Percentiles rank a stretch among this genome's conserved stretches.
phyloP scores from a whole-genome alignment of 1,139 yeast species.

The Hemisphaericaspora subhashii region DNA sequence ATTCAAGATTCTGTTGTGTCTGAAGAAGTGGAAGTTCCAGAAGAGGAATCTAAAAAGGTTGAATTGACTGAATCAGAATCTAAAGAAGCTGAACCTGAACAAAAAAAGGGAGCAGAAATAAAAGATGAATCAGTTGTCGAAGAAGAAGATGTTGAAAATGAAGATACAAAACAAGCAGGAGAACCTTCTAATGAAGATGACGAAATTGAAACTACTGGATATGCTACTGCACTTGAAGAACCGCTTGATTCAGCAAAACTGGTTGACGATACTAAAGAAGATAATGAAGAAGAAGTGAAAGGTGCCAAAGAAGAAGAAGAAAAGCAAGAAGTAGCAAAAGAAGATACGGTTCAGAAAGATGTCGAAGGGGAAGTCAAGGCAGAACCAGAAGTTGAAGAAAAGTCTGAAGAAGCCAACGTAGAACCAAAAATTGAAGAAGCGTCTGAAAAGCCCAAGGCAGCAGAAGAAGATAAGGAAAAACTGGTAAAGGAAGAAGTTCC shows the following conservation, averaged over 20 bases:
- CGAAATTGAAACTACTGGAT: background rate
- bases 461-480: conserved; percentile 5
- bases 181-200: background rate
- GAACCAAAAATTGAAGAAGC: conserved; percentile 6
- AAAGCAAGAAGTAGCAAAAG: conserved; percentile 6
- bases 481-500: conserved; percentile 7
- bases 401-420: conserved; percentile 7
- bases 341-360: background rate
- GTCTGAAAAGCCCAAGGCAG: conserved; percentile 14
- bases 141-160: conserved; percentile 7
- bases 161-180: conserved; percentile 4
- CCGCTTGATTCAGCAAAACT: background rate
- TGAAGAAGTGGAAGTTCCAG: conserved; percentile 14
- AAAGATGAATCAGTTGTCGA: conserved; percentile 1
- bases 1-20: too few species aligned
- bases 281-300: conserved; percentile 6
- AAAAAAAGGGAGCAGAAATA: conserved; percentile 5
- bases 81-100: conserved; percentile 8
- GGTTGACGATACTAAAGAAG: background rate
- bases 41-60: conserved; percentile 6
- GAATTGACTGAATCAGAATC: conserved; percentile 3
- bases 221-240: background rate
- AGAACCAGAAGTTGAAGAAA: conserved; percentile 7
- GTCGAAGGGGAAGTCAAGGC: conserved; percentile 9
- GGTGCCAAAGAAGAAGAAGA: conserved; percentile 6